phyloP scores from a whole-genome alignment of 78 protist species.

The Tieghemostelium lacteum region DNA sequence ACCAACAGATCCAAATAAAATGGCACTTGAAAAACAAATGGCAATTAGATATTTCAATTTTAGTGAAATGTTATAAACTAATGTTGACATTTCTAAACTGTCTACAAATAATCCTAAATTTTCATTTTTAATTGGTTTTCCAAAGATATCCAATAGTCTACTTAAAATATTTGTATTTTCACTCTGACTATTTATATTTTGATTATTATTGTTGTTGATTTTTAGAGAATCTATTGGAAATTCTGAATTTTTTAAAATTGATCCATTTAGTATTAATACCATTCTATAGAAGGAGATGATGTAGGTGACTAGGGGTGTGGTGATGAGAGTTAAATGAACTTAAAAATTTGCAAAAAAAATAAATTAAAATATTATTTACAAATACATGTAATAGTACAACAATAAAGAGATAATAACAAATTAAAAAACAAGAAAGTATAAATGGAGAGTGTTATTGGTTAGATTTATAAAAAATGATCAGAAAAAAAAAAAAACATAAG shows the following conservation, averaged over 20 bases:
- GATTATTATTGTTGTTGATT: background rate
- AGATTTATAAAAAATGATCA: no score
- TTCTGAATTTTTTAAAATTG: background rate
- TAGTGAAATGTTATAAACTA: background rate
- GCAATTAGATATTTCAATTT: constrained; percentile 50
- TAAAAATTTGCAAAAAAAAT: background rate
- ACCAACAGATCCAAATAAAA: constrained; percentile 27
- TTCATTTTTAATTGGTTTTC: background rate
- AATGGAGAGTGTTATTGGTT: background rate
- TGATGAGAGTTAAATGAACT: background rate
- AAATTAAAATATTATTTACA: no score
- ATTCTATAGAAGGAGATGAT: background rate
- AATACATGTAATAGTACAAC: no score
- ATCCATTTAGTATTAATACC: constrained; percentile 17
- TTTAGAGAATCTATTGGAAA: background rate
- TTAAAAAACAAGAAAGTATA: no score
- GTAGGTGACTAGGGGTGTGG: constrained; percentile 10
- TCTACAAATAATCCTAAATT: no score
- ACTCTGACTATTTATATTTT: background rate
- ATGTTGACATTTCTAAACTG: constrained; percentile 26
- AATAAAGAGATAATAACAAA: no score
- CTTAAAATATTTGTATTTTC: background rate
- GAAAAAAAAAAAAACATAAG: no score
- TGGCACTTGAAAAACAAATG: background rate
- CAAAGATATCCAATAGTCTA: background rate